These are phyloP conservation scores for Sungouiozyma ichnusensis DNA, from an alignment of 805 yeast species.

Conservation along the genomic window DNA sequence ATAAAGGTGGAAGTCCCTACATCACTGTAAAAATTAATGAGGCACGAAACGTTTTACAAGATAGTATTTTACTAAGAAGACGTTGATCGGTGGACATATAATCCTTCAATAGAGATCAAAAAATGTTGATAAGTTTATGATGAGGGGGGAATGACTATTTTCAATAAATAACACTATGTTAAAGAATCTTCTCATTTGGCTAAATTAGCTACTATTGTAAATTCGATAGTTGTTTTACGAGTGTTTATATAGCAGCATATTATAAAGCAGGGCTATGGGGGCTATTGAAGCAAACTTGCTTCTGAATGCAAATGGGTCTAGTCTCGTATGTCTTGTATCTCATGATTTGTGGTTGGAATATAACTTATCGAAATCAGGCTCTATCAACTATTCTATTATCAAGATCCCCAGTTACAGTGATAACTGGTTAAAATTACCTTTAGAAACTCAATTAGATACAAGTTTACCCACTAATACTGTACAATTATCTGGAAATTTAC, in stretches of 20 bases:
- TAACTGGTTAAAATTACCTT: not conserved
- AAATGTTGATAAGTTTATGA: too few species aligned
- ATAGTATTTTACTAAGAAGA: conserved; percentile 16
- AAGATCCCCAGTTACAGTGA: not conserved
- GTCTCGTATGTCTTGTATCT: not conserved
- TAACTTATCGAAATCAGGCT: too few species aligned
- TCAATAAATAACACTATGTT: not conserved
- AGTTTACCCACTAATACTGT: not conserved
- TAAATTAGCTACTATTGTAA: too few species aligned
- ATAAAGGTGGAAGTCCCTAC: conserved; percentile 85
- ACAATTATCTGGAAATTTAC: not conserved
- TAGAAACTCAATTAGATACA: not conserved
- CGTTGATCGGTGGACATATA: conserved; percentile 2
- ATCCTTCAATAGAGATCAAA: too few species aligned
- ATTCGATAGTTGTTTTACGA: too few species aligned
- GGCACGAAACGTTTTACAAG: conserved; percentile 62
- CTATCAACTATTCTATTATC: not conserved
- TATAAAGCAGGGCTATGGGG: too few species aligned
- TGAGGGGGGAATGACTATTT: too few species aligned
- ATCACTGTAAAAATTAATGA: conserved; percentile 87
- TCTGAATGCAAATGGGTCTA: not conserved
- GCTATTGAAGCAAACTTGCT: not conserved
- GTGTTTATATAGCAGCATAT: too few species aligned
- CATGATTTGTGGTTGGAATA: not conserved
- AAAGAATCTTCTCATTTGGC: not conserved